Base-by-base conservation (phyloP, 2,329 filamentous ascomycete genomes). In the Nigrospora osmanthi region DNA sequence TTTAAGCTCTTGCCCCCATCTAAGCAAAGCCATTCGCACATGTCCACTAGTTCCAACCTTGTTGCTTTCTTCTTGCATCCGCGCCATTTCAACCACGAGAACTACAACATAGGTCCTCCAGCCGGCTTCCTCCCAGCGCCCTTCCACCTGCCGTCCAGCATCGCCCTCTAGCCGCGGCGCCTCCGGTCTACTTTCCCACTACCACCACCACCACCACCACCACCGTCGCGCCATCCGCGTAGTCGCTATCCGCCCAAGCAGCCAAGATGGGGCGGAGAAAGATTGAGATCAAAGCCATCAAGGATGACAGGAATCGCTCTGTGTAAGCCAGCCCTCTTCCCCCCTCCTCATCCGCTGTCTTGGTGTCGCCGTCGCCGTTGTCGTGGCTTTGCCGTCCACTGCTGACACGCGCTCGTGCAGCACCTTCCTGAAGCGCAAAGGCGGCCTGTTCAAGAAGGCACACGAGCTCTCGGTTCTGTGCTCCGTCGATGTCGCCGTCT, bases 211-310 rank as follows among this genome's bases (percentile, higher is more conserved):
- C 23, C 23, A n/a, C 23, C 23, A 28, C 23, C 6, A 28, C 23
- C 4, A 10, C 23, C 23, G 23, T 28, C 23, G 23, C 7, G 23
- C 10, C 23, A 35, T n/a, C 34, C 34, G n/a, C 13, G 34, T 16
- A 35, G 34, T 16, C 15, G 14, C 34, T 10, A 16, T 12, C 34
- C 13, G 34, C 34, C n/a, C 34, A 6, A 16, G 14, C 34, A 42
- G 50, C 54, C 66, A 70, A 63, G 44, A 98, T 98, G 93, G 93
- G 93, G 67, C 85, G 93, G 68, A 83, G 93, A 78, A 98, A 98
- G 81, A 98, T 98, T 65, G 93, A 97, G 75, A 97, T 98, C 76
- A 96, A 96, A 72, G 89, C 91, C 57, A 97, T 97, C 77, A 96
- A 95, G 71, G 90, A 96, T 81, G 90, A 96, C 69, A 83, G 90